Base-by-base conservation (phyloP, 2,329 filamentous ascomycete genomes). In the Penicillium sp. region DNA sequence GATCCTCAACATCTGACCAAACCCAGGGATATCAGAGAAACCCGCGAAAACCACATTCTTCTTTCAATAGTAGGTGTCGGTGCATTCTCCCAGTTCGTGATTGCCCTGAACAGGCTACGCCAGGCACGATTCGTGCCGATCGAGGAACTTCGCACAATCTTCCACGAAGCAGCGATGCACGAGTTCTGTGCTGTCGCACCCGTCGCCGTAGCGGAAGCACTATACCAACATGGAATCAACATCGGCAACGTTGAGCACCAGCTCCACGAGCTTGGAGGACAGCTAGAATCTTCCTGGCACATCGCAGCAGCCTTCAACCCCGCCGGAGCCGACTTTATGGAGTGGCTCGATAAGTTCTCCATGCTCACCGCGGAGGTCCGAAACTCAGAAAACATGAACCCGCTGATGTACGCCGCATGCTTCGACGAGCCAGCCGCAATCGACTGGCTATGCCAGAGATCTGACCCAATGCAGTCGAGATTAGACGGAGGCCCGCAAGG, bases 261-360 rank as follows among this genome's bases (percentile, higher is more conserved):
- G 17, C 25, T 38, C n/a, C 53, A 55, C n/a, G 38, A 50, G 6
- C 21, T 51, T 5, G 53, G 53, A 21, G 53, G 45, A 10, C 53
- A 51, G 21, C 39, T 55, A n/a, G 53, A 55, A 19, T 35, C 45
- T 3, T 55, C 53, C 29, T 55, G 53, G 53, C 53, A 55, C n/a
- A 55, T 55, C 23, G 53, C 53, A 21, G 53, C 53, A 44, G 47
- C 53, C 3, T 55, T 55, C 38, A 55, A 55, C 13, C 53, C 53
- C 13, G 27, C 31, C 5, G 53, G 45, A n/a, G 27, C 19, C 6
- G 29, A 19, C 0, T 51, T 55, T 9, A 43, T 55, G 45, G 9
- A 35, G 1, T 55, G 47, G 36, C 53, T 55, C n/a, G 21, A 35
- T 10, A 51, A 55, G 25, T 51, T 43, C n/a, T 55, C 53, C 21